Evolutionary conservation across 805 yeast genomes (phyloP), one percentile per base, ranked within the genome.

Genomic region (Ascoidea tarda): DNA sequence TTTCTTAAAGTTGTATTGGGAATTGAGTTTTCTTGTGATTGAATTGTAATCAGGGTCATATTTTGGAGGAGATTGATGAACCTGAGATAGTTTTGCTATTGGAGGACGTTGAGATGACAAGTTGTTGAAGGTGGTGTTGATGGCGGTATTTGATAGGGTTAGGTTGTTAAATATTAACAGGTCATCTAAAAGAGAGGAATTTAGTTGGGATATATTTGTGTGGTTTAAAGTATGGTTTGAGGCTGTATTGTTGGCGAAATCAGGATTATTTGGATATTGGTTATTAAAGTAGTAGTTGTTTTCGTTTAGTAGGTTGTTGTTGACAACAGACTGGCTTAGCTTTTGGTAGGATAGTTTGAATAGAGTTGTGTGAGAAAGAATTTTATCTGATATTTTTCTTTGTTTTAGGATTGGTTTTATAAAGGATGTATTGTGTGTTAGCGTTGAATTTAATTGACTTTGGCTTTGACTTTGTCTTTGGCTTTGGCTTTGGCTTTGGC

Each of bases 351-450:
- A 53, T 16, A 55, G 46, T 49, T 57, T 55, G 16, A 55, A 51
- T 32, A 57, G 51, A 33, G 72, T 71, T 44, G 73, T 67, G 60
- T 73, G 76, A 48, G 73, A 67, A 45, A 73, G 71, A 64, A 73
- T 71, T 62, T 66, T 66, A 55, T 71, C 76, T 55, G 71, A 67
- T 42, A 73, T 71, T 6, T 76, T 72, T 51, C 77, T 62, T 59
- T 69, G 66, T 57, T 73, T 73, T 56, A 73, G 64, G 46, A 73
- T 73, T 28, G 77, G 75, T 57, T 73, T 73, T 1, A 73, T 61
- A 16, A 47, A 14, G 12, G 42, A 6, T 16, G 46, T 16, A 33
- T 32, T 42, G 32, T 6, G 46, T 46, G 42, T 33, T 33, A n/a
- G 47, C 31, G n/a, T 42, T 46, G 16, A 33, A n/a, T 32, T 16